Evolutionary conservation across 2,329 filamentous ascomycete species (phyloP), one percentile per base, ranked within the genome.

Genomic region (Monosporascus sp.): DNA sequence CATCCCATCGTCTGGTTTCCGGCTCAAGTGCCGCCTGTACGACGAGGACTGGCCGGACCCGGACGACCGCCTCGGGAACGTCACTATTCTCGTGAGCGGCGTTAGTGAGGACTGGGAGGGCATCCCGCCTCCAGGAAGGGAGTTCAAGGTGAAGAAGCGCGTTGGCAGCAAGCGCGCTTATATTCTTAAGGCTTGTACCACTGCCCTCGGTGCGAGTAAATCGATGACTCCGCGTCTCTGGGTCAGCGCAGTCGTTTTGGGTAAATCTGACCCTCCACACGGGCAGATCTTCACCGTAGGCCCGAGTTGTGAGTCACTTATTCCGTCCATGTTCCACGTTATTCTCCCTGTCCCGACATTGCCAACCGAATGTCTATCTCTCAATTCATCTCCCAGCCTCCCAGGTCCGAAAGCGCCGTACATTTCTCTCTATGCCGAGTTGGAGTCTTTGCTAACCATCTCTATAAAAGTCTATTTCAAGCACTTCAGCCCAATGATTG

Each of bases 401-500:
- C 9, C 5, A 14, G 9, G 5, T 35, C 31, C 2, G 31, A 35
- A 35, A 35, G 5, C 9, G 9, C 5, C 31, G 31, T 14, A 14
- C 11, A 1, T 35, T 35, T 4, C 31, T 5, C 31, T 11, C 31
- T 35, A 35, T 35, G 11, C 4, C 5, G 11, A 14, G 31, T 35
- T 35, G 31, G 31, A 35, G 31, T 35, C 31, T 35, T 31, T 31
- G 5, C 31, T 35, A 35, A 35, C 31, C 31, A 14, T 35, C 31
- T 5, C 14, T 14, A 14, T 14, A 76, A 48, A 46, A 46, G 43
- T 25, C 24, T 96, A 85, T 82, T 86, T 88, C 58, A 89, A 89
- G 62, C 93, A 97, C 68, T 93, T 87, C 65, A 95, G 89, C 58
- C 90, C 92, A 3, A 81, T 97, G 76, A 90, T 97, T 57, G 93